Base-by-base conservation (phyloP, 1,139 yeast species). In the Trichomonascaceae sp. region DNA sequence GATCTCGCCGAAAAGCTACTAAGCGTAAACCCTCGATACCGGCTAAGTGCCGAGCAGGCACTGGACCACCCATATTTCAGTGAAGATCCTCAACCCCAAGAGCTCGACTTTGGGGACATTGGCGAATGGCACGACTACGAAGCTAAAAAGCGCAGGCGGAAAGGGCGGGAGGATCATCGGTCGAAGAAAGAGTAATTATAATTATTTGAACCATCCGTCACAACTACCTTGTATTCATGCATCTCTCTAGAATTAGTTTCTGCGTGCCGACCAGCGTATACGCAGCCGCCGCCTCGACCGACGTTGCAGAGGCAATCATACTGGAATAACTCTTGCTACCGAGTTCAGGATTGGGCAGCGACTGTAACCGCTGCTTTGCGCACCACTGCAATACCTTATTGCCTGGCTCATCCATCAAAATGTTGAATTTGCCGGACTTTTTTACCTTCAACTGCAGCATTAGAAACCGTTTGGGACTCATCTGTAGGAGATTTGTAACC, bases 71-170 rank as follows among this genome's bases (percentile, higher is more conserved):
- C 62, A 1, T 89, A 81, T 57, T 89, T 89, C 50, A 55, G 58
- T 4, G 79, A 76, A 38, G 74, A 67, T 2, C 96, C 96, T 0
- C 42, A 41, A 29, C 76, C 80, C 1, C 69, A 67, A 41, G 61
- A 67, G 4, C 56, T 75, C 33, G 60, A 60, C 11, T 67, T 76
- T 38, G 62, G 67, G 32, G 71, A 67, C 13, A 60, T 76, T 28
- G 85, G 85, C 2, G 97, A 92, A 54, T 87, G 97, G 93, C 98
- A 89, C 52, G 98, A 89, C 52, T 87, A 79, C 55, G 98, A 89
- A 52, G 93, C 95, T 3, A 85, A 89, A 56, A 77, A 76, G 58
- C 72, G 82, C 48, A 65, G 92, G 48, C 67, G 81, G 45, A 75
- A 68, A 47, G 52, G 64, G 75, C 38, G 69, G 59, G 45, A 64